Conservation (phyloP, 106 monocot genomes). For the Ottelia alismoides region DNA sequence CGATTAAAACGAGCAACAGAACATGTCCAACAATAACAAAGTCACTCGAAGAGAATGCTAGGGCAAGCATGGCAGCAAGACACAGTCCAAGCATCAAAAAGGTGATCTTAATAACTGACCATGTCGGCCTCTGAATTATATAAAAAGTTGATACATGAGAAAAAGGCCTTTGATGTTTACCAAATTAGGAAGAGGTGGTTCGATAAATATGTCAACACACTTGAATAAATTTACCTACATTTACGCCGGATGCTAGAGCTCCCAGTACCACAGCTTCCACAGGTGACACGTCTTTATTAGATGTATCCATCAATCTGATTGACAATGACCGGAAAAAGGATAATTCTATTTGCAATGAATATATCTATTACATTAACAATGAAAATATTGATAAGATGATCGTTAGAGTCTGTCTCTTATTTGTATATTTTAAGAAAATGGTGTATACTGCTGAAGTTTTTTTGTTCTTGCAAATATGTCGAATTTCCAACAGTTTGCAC, state of each 20-base stretch:
- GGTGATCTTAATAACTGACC: slow-evolving; percentile 56
- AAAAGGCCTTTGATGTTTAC: neutral
- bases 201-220: neutral
- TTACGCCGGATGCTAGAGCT: slow-evolving; percentile 78
- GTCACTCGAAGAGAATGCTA: slow-evolving; percentile 77
- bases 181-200: neutral
- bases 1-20: slow-evolving; percentile 52
- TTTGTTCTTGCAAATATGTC: too few relatives aligned
- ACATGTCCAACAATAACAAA: slow-evolving; percentile 57
- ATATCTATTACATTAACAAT: too few relatives aligned
- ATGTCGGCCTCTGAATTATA: slow-evolving; percentile 51
- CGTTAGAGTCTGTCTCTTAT: too few relatives aligned
- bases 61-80: slow-evolving; percentile 65
- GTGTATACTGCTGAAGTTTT: too few relatives aligned
- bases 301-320: too few relatives aligned
- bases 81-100: slow-evolving; percentile 64
- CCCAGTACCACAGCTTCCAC: slow-evolving; percentile 70
- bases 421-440: too few relatives aligned
- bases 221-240: slow-evolving; percentile 30
- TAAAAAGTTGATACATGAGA: too few relatives aligned
- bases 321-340: too few relatives aligned
- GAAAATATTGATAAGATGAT: too few relatives aligned
- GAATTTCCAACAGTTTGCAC: too few relatives aligned
- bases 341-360: too few relatives aligned
- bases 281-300: slow-evolving; percentile 58